Conservation (phyloP, 768 basidiomycete genomes). For the Mrakia blollopis region DNA sequence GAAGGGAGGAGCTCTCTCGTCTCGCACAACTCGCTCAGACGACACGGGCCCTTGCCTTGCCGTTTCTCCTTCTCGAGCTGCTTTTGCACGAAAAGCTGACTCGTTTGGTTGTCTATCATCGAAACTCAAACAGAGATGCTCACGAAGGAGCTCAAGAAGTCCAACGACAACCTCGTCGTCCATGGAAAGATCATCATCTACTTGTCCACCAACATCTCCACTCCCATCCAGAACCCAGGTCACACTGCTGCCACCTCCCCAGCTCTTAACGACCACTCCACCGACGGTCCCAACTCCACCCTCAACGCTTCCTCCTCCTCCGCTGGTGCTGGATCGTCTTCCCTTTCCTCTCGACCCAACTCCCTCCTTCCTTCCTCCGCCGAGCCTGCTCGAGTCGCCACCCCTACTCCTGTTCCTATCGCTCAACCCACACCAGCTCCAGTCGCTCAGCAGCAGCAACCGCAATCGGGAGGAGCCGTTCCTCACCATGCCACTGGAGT, state of each 20-base stretch:
- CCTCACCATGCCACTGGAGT: slow-evolving; percentile 40
- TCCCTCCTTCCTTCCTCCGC: slow-evolving; percentile 15
- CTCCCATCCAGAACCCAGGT: slow-evolving; percentile 78
- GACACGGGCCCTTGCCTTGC: background rate
- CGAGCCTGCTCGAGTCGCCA: background rate
- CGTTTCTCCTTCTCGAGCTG: background rate
- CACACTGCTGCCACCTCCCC: slow-evolving; percentile 49
- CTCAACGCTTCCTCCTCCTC: slow-evolving; percentile 7
- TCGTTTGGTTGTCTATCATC: background rate
- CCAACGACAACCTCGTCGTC: slow-evolving; percentile 96
- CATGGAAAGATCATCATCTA: slow-evolving; percentile 97
- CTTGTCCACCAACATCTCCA: slow-evolving; percentile 81
- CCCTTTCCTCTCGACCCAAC: slow-evolving; percentile 1
- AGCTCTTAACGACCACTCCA: slow-evolving; percentile 50
- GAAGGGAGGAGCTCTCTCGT: background rate
- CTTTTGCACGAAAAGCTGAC: slow-evolving; percentile 8
- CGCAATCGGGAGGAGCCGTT: slow-evolving; percentile 37
- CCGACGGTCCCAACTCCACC: slow-evolving; percentile 57
- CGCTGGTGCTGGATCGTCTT: background rate
- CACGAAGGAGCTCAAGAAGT: slow-evolving; percentile 93
- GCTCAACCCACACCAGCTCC: background rate
- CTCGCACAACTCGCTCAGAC: background rate
- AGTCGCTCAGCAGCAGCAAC: background rate
- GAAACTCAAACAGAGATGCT: slow-evolving; percentile 70
- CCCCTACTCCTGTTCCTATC: slow-evolving; percentile 2